These are phyloP conservation scores for Cyclotella kingstonii DNA, from an alignment of 108 stramenopile species.

Conservation along the genomic window DNA sequence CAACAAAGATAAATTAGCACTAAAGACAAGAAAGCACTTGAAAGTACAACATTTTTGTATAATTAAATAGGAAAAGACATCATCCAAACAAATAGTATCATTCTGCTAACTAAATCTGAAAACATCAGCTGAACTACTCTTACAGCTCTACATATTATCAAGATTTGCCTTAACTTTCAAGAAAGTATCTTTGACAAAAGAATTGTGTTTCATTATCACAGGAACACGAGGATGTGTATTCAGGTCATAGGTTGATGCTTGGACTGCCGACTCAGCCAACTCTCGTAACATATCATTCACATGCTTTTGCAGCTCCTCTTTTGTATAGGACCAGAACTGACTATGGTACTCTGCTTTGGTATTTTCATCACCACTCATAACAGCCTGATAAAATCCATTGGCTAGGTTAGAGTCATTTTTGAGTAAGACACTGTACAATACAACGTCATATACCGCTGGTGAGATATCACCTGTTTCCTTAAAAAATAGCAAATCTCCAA, in stretches of 20 bases:
- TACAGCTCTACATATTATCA: slow-evolving; percentile 28
- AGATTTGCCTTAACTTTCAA: slow-evolving; percentile 50
- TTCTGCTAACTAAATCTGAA: no score
- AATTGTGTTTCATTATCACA: slow-evolving; percentile 58
- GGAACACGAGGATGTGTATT: slow-evolving; percentile 58
- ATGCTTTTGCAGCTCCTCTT: slow-evolving; percentile 48
- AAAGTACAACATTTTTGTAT: no score
- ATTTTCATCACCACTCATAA: slow-evolving; percentile 46
- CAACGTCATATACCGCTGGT: slow-evolving; percentile 57
- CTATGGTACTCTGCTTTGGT: slow-evolving; percentile 55
- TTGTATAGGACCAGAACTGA: slow-evolving; percentile 57
- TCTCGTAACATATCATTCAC: slow-evolving; percentile 52
- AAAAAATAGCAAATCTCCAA: slow-evolving; percentile 58
- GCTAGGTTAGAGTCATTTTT: slow-evolving; percentile 23
- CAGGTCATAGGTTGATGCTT: slow-evolving; percentile 42
- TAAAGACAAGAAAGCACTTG: no score
- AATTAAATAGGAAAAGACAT: no score
- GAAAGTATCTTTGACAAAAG: slow-evolving; percentile 59
- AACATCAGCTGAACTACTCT: no score
- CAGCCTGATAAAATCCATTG: slow-evolving; percentile 47
- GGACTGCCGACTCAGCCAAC: slow-evolving; percentile 43
- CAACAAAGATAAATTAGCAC: no score
- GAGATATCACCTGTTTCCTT: slow-evolving; percentile 61
- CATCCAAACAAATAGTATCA: no score
- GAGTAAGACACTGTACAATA: slow-evolving; percentile 44